phyloP scores from a whole-genome alignment of 192 early-diverging fungal species.

The Spizellomyces sp. region DNA sequence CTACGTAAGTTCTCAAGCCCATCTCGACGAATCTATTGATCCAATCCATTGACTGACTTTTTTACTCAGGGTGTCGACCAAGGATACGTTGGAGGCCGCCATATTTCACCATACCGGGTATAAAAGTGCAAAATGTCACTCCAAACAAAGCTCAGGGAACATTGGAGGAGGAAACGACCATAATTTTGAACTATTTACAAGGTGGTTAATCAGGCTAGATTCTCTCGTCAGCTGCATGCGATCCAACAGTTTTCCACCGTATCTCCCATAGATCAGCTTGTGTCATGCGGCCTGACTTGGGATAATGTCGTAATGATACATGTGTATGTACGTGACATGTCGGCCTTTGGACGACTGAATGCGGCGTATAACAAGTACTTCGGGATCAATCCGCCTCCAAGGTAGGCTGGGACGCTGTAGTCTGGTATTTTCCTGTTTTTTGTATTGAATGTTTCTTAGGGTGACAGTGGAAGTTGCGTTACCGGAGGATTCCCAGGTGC shows the following conservation, averaged over 20 bases:
- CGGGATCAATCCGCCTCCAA: slow-evolving; percentile 72
- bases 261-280: slow-evolving; percentile 39
- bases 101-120: too few species aligned
- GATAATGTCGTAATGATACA: slow-evolving; percentile 65
- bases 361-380: slow-evolving; percentile 68
- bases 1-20: too few species aligned
- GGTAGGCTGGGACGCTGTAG: slow-evolving; percentile 38
- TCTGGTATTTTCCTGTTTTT: not conserved
- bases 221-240: too few species aligned
- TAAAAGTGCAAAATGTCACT: too few species aligned
- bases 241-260: not conserved
- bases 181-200: not conserved
- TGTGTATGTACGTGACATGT: slow-evolving; percentile 70
- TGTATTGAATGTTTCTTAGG: slow-evolving; percentile 36
- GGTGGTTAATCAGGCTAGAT: too few species aligned
- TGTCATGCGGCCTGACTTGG: slow-evolving; percentile 48
- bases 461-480: slow-evolving; percentile 63
- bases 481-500: slow-evolving; percentile 44
- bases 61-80: too few species aligned
- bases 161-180: not conserved
- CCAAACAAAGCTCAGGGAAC: too few species aligned
- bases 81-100: too few species aligned
- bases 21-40: too few species aligned
- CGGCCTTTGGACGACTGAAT: slow-evolving; percentile 66
- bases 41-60: too few species aligned